Conservation (phyloP, 2,329 filamentous ascomycete species). For the Colletotrichum sp. region DNA sequence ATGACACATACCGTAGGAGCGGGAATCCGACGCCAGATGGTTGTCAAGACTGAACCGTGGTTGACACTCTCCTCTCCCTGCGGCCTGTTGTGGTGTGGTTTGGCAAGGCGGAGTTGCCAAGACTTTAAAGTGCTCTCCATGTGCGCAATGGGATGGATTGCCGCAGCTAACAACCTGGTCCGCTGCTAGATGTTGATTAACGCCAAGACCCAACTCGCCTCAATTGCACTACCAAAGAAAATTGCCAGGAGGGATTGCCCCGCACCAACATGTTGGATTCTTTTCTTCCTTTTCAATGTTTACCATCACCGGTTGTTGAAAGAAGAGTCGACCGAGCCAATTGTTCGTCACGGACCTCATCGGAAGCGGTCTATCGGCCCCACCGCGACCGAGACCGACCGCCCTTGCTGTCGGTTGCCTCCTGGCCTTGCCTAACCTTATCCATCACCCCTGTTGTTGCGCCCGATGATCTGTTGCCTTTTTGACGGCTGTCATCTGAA, state of each 20-base stretch:
- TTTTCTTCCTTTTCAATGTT: not conserved
- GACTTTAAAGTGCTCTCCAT: not conserved
- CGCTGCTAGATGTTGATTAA: slow-evolving; percentile 15
- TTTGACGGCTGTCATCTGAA: slow-evolving; percentile 1
- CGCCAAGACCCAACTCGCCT: slow-evolving; percentile 4
- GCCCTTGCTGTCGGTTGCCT: not conserved
- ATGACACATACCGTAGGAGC: not conserved
- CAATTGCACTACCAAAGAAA: not conserved
- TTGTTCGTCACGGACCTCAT: not conserved
- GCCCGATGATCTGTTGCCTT: not conserved
- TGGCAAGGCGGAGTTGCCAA: slow-evolving; percentile 16
- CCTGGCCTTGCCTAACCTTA: not conserved
- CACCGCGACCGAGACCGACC: not conserved
- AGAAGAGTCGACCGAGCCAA: not conserved
- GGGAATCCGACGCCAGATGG: not conserved
- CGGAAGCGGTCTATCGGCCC: not conserved
- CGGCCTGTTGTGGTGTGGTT: not conserved
- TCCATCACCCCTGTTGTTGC: not conserved
- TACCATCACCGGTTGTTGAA: not conserved
- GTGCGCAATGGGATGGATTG: slow-evolving; percentile 9
- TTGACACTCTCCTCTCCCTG: not conserved
- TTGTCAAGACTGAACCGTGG: not conserved
- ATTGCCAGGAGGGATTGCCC: not conserved
- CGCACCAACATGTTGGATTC: not conserved
- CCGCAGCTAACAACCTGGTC: slow-evolving; percentile 7